These are phyloP conservation scores for Papiliotrema flavescens DNA, from an alignment of 1,284 basidiomycete genomes.

Conservation along the genomic window DNA sequence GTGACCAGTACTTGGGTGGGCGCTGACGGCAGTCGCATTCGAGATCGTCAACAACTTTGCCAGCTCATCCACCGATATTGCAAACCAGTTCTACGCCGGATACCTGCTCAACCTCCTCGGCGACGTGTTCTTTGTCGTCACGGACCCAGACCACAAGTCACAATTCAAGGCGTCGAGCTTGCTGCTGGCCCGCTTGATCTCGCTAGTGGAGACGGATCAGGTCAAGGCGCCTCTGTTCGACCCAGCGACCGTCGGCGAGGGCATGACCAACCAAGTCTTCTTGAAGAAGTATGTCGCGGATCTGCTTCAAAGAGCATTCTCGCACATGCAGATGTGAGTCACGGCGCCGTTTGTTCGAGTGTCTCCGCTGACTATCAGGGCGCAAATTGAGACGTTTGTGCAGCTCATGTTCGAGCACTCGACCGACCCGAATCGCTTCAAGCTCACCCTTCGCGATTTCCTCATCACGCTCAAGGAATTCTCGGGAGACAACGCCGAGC, in stretches of 20 bases:
- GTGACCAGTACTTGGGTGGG: not conserved
- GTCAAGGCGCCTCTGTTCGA: conserved; percentile 87
- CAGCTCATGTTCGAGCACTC: conserved; percentile 78
- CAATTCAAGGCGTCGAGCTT: conserved; percentile 89
- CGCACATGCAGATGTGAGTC: conserved; percentile 76
- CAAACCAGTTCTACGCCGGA: conserved; percentile 81
- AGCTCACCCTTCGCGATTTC: conserved; percentile 79
- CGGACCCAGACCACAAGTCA: conserved; percentile 97
- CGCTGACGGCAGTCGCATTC: conserved; percentile 65
- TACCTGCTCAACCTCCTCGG: conserved; percentile 92
- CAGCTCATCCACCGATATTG: conserved; percentile 68
- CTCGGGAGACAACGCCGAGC: conserved; percentile 73
- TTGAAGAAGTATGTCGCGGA: conserved; percentile 85
- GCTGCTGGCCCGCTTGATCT: conserved; percentile 89
- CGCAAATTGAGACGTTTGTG: conserved; percentile 76
- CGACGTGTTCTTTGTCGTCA: conserved; percentile 96
- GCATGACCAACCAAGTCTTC: conserved; percentile 76
- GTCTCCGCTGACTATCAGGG: conserved; percentile 23
- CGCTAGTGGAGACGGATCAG: conserved; percentile 78
- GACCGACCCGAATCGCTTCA: conserved; percentile 88
- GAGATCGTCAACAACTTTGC: conserved; percentile 97
- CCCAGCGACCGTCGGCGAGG: conserved; percentile 68
- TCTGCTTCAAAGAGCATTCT: conserved; percentile 81
- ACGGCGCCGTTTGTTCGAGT: not conserved
- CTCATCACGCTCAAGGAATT: conserved; percentile 89